phyloP scores from a whole-genome alignment of 1,139 yeast species.

The Blastobotrys serpentis region DNA sequence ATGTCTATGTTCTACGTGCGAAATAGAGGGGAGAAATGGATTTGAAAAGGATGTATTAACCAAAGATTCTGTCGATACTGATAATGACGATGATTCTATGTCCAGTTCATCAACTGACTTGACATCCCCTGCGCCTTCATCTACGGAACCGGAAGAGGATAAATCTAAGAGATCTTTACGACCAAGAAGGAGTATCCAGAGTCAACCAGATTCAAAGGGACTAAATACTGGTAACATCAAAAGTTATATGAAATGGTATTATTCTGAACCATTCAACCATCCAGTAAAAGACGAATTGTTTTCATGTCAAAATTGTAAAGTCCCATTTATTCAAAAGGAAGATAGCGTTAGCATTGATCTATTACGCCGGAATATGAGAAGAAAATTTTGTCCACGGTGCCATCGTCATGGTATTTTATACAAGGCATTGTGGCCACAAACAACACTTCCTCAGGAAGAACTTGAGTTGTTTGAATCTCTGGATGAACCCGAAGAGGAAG shows the following conservation, averaged over 20 bases:
- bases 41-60: constrained; percentile 15
- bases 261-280: constrained; percentile 24
- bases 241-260: constrained; percentile 21
- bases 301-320: constrained; percentile 30
- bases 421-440: constrained; percentile 33
- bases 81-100: constrained; percentile 4
- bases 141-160: constrained; percentile 25
- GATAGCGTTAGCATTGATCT: constrained; percentile 22
- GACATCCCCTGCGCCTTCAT: constrained; percentile 11
- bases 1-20: constrained; percentile 49
- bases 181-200: constrained; percentile 16
- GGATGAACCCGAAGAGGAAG: constrained; percentile 15
- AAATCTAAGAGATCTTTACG: constrained; percentile 17
- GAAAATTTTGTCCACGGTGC: constrained; percentile 35
- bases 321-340: constrained; percentile 25
- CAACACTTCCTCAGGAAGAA: constrained; percentile 12
- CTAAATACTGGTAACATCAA: constrained; percentile 12
- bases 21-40: constrained; percentile 33
- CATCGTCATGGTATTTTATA: constrained; percentile 35
- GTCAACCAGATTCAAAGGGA: no score
- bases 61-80: constrained; percentile 11
- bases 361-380: constrained; percentile 17
- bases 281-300: constrained; percentile 19
- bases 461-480: constrained; percentile 23
- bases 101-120: constrained; percentile 9